Base-by-base conservation (phyloP, 257 asterid species). In the Prunella vulgaris region DNA sequence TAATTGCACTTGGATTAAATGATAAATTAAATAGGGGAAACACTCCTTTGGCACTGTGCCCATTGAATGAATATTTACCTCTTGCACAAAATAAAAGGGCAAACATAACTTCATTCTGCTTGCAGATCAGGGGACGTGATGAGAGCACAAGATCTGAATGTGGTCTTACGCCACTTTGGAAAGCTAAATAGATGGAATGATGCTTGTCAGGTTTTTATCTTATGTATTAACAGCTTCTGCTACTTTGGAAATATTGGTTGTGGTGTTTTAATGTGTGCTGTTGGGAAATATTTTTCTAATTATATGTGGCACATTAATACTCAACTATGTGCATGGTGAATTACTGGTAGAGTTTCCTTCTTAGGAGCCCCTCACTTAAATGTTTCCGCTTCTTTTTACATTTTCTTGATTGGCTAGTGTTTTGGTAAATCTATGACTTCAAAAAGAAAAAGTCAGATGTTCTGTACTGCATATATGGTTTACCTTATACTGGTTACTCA, bases 101-200 rank as follows among this genome's bases (percentile, higher is more conserved):
- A 68, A 57, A 10, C 10, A 72, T 76, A 56, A 79, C 46, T 40
- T 77, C 49, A 44, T 54, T 76, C 59, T 63, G 68, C 79, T 76
- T 76, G 68, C 78, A 93, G 99, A 85, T 90, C 80, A 61, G 96
- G 91, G 64, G 83, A 79, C 57, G 71, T 64, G 20, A 76, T 93
- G 85, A 90, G 78, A 74, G 96, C 82, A 33, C 90, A 82, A 58
- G 97, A 90, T 70, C 70, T 84, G 83, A 93, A 93, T 84, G 81
- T 86, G 54, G 82, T 87, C 74, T 79, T 93, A 87, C 96, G 97
- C 42, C 83, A 86, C 80, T 90, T 88, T 32, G 96, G 94, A 74
- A 85, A 84, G 74, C 78, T 82, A 35, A 87, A 72, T 83, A 78
- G 93, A 84, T 61, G 81, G 86, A 75, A 80, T 82, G 97, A 93